Conservation (phyloP, 495 filamentous ascomycete species). For the Penicillium turbatum region DNA sequence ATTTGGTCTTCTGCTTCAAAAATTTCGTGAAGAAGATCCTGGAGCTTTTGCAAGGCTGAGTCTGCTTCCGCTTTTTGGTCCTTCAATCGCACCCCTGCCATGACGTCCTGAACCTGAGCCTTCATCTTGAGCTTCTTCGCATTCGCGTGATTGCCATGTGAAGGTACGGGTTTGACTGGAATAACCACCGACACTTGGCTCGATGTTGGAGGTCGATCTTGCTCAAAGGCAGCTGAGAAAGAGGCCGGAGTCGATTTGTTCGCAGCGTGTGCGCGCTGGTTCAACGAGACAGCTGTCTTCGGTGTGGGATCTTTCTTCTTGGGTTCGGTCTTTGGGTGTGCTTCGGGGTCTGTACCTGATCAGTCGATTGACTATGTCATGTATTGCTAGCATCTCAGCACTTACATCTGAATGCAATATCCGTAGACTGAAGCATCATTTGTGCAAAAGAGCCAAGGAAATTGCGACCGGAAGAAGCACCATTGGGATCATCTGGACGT, state of each 20-base stretch:
- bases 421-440: slow-evolving; percentile 54
- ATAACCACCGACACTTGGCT: slow-evolving; percentile 39
- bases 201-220: slow-evolving; percentile 12
- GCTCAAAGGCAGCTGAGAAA: slow-evolving; percentile 15
- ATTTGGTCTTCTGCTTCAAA: slow-evolving; percentile 74
- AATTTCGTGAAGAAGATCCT: slow-evolving; percentile 63
- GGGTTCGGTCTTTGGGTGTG: slow-evolving; percentile 18
- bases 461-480: slow-evolving; percentile 18
- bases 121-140: slow-evolving; percentile 35
- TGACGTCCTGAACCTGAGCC: slow-evolving; percentile 23
- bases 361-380: slow-evolving; percentile 5
- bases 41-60: slow-evolving; percentile 60
- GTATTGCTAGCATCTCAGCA: neutral
- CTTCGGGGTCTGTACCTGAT: slow-evolving; percentile 38
- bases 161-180: slow-evolving; percentile 32
- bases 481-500: slow-evolving; percentile 17
- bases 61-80: slow-evolving; percentile 82
- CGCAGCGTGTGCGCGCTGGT: slow-evolving; percentile 18
- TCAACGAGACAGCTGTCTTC: slow-evolving; percentile 16
- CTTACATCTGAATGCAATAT: slow-evolving; percentile 55
- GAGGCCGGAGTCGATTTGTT: slow-evolving; percentile 23
- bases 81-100: slow-evolving; percentile 34
- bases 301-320: slow-evolving; percentile 19
- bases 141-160: slow-evolving; percentile 11
- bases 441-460: slow-evolving; percentile 53